Conservation (phyloP, 2,329 filamentous ascomycete species). For the Sphaerulina vaccinii region DNA sequence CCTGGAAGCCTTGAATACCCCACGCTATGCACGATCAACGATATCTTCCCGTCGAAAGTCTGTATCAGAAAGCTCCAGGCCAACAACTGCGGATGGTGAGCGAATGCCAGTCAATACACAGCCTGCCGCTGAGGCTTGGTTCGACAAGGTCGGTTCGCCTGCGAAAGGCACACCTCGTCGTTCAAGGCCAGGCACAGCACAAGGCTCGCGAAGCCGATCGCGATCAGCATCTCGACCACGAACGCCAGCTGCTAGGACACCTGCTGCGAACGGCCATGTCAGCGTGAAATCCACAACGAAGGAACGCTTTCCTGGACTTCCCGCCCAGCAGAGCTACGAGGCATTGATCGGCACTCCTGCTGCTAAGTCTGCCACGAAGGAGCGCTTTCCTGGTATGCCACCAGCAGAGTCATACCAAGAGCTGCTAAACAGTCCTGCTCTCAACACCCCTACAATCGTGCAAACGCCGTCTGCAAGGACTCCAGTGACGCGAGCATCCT, state of each 20-base stretch:
- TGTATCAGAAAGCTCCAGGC: constrained; percentile 9
- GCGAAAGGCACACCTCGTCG: background rate
- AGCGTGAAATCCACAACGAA: background rate
- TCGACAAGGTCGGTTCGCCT: constrained; percentile 2
- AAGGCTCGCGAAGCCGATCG: background rate
- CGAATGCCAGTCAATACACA: background rate
- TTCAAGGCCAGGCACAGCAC: background rate
- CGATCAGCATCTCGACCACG: constrained; percentile 1
- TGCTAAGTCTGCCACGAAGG: background rate
- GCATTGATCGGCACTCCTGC: background rate
- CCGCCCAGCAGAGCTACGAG: background rate
- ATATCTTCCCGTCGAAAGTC: constrained; percentile 37
- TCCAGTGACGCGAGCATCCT: background rate
- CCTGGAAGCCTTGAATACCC: constrained; percentile 17
- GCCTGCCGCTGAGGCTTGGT: constrained; percentile 10
- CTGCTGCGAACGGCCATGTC: background rate
- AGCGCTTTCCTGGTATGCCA: constrained; percentile 22
- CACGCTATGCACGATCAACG: constrained; percentile 36
- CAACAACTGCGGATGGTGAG: constrained; percentile 33
- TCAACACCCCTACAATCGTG: background rate
- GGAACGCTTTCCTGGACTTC: background rate
- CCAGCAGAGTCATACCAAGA: constrained; percentile 18
- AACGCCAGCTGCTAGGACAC: background rate
- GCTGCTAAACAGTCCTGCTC: constrained; percentile 6
- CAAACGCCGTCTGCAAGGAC: background rate